phyloP scores from a whole-genome alignment of 805 yeast genomes.

The Candida nonsorbophila region DNA sequence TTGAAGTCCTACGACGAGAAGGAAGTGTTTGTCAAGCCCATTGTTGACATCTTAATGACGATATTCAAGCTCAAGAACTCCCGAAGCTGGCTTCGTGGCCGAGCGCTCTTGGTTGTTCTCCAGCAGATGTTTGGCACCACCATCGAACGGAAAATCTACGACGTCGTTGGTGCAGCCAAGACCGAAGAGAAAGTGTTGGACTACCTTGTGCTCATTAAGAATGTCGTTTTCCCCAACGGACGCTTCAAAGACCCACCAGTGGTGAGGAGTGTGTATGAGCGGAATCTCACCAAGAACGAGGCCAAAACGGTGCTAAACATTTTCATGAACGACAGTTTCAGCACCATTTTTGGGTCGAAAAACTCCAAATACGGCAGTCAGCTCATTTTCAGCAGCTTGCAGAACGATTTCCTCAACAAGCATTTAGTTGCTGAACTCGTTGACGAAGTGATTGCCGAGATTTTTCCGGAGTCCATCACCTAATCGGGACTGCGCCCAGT shows the following conservation, averaged over 20 bases:
- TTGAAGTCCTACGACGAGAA: constrained; percentile 46
- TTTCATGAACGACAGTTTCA: constrained; percentile 58
- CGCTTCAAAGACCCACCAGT: constrained; percentile 42
- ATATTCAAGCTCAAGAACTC: constrained; percentile 62
- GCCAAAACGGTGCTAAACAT: constrained; percentile 52
- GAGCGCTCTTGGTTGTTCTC: constrained; percentile 72
- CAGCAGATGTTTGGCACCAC: constrained; percentile 88
- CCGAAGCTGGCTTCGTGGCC: constrained; percentile 77
- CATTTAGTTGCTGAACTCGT: constrained; percentile 56
- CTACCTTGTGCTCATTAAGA: constrained; percentile 15
- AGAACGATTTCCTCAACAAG: constrained; percentile 64
- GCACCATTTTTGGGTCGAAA: constrained; percentile 67
- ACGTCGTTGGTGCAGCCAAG: constrained; percentile 28
- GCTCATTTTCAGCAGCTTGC: constrained; percentile 60
- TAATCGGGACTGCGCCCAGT: not conserved
- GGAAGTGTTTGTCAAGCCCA: constrained; percentile 61
- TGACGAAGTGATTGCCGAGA: constrained; percentile 49
- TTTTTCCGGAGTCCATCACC: constrained; percentile 26
- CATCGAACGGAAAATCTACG: constrained; percentile 63
- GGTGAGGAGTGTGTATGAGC: constrained; percentile 47
- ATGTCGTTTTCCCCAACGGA: constrained; percentile 40
- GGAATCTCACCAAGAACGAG: constrained; percentile 48
- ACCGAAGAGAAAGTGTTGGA: constrained; percentile 45
- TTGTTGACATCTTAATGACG: constrained; percentile 68
- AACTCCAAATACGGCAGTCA: constrained; percentile 61